phyloP scores from a whole-genome alignment of 441 rosid genomes.

The Jatropha podagrica region DNA sequence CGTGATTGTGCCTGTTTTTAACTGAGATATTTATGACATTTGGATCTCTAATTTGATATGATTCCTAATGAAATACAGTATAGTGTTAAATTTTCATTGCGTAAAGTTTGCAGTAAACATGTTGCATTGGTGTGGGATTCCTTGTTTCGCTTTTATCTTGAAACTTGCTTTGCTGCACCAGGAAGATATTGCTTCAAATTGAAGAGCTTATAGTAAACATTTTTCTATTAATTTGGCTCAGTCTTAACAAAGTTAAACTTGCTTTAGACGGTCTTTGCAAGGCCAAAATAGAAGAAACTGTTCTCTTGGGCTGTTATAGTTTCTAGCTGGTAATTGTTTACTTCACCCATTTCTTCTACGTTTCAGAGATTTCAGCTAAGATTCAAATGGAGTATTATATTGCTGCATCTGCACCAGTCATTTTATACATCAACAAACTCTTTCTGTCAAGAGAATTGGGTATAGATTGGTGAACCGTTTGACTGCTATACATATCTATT shows the following conservation, averaged over 20 bases:
- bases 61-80: background rate
- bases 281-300: background rate
- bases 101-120: background rate
- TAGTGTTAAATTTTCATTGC: background rate
- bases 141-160: background rate
- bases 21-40: background rate
- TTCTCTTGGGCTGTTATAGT: background rate
- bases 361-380: slow-evolving; percentile 70
- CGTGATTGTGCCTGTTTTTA: background rate
- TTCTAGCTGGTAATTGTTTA: background rate
- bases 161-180: background rate
- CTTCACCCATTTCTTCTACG: background rate
- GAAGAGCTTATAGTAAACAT: background rate
- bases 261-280: background rate
- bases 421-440: slow-evolving; percentile 62
- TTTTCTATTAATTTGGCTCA: background rate
- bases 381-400: slow-evolving; percentile 67
- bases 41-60: background rate
- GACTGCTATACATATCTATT: background rate
- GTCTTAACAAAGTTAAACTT: background rate
- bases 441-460: slow-evolving; percentile 71
- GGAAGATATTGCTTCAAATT: background rate
- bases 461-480: slow-evolving; percentile 64
- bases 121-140: background rate
- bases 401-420: slow-evolving; percentile 51